A percentile compares a stretch with the other conserved stretches of the same genome.
Conservation (phyloP, 805 yeast genomes). For the Kluyveromyces dobzhanskii region DNA sequence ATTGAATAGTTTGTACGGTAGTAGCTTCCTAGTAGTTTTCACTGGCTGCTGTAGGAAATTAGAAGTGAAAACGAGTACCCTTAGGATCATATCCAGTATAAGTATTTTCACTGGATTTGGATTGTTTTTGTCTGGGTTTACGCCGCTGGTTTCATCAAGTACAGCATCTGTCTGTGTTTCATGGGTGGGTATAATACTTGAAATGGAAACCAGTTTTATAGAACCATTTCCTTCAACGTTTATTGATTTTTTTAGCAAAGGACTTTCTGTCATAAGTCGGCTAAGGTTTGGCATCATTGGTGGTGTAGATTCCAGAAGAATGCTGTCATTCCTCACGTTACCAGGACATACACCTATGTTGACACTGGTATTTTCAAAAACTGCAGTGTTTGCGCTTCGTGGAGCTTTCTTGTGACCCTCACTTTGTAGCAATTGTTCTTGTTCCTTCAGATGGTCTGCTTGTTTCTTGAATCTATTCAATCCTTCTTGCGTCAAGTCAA, state of each 20-base stretch:
- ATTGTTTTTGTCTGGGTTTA: too few relatives aligned
- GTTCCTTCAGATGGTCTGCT: background rate
- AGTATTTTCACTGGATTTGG: too few relatives aligned
- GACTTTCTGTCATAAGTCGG: background rate
- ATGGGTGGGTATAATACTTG: background rate
- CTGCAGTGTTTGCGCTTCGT: too few relatives aligned
- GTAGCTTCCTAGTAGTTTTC: conserved; percentile 5
- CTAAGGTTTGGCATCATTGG: background rate
- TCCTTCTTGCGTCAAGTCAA: conserved; percentile 1
- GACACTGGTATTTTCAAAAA: too few relatives aligned
- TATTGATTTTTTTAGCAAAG: conserved; percentile 2
- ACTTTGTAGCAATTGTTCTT: background rate
- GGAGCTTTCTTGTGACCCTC: background rate
- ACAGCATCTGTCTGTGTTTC: background rate
- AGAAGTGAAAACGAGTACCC: background rate
- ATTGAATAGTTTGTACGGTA: background rate
- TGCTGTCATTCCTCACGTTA: background rate
- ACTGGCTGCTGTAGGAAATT: background rate
- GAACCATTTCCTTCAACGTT: background rate
- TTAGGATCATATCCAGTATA: background rate
- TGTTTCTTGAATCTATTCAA: background rate
- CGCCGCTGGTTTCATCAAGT: background rate
- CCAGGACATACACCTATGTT: too few relatives aligned
- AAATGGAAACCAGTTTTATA: conserved; percentile 1
- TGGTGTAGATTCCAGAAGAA: conserved; percentile 4